Conservation (phyloP, 2,329 filamentous ascomycete genomes). For the Colletotrichum siamense region DNA sequence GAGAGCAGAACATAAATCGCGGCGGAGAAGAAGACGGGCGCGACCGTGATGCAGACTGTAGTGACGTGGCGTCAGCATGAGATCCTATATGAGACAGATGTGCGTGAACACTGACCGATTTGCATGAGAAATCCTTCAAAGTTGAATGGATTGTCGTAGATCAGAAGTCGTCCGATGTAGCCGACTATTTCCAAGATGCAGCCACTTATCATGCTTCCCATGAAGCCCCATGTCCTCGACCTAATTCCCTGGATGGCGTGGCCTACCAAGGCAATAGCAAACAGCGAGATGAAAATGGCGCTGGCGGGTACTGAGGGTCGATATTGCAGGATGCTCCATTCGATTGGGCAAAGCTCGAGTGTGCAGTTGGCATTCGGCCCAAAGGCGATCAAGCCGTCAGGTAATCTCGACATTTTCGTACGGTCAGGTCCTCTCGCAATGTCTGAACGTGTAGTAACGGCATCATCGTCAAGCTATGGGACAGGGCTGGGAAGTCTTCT, state of each 20-base stretch:
- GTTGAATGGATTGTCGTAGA: conserved; percentile 61
- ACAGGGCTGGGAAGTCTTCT: not conserved
- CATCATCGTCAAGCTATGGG: not conserved
- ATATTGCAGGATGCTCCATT: conserved; percentile 46
- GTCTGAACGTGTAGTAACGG: not conserved
- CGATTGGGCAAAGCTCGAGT: conserved; percentile 48
- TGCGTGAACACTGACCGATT: conserved; percentile 44
- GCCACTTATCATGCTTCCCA: conserved; percentile 56
- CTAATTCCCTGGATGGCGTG: conserved; percentile 47
- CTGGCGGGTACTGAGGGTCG: conserved; percentile 42
- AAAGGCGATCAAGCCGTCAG: conserved; percentile 32
- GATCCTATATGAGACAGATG: too few relatives aligned
- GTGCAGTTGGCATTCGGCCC: conserved; percentile 52
- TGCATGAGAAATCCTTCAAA: conserved; percentile 68
- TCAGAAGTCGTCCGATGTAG: conserved; percentile 63
- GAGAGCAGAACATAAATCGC: conserved; percentile 32
- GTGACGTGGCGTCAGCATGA: not conserved
- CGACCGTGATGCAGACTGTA: conserved; percentile 36
- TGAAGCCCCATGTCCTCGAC: conserved; percentile 49
- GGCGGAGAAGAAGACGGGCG: conserved; percentile 31
- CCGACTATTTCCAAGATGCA: conserved; percentile 65
- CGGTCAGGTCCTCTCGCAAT: not conserved
- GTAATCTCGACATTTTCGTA: not conserved
- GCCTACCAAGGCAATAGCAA: conserved; percentile 45
- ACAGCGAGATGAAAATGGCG: conserved; percentile 41